Evolutionary conservation across 768 basidiomycete genomes (phyloP).

Genomic region (Cyclocybe aegerita): DNA sequence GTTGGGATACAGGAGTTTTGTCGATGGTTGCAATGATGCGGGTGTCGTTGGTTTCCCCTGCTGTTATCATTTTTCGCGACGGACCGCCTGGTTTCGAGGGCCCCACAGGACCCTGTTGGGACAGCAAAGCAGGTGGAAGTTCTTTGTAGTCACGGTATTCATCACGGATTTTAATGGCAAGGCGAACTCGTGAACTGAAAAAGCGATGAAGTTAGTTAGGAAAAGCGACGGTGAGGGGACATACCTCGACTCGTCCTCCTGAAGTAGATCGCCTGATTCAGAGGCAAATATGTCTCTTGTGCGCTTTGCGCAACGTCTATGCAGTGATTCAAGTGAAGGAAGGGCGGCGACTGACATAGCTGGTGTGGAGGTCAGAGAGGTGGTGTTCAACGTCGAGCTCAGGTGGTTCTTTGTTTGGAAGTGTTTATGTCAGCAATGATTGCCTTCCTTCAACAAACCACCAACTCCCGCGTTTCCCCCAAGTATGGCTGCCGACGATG

Average conservation of each 20-base stretch:
- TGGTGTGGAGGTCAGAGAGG: neutral
- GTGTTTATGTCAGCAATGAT: no score
- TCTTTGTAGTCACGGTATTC: conserved; percentile 88
- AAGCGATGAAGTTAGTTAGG: neutral
- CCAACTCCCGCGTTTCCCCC: no score
- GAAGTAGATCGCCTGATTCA: conserved; percentile 55
- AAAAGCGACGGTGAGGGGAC: conserved; percentile 12
- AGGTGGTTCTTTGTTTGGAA: neutral
- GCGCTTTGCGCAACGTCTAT: conserved; percentile 64
- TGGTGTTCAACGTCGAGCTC: neutral
- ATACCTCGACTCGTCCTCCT: conserved; percentile 75
- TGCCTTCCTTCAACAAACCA: no score
- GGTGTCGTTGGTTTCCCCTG: conserved; percentile 60
- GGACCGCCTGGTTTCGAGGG: conserved; percentile 61
- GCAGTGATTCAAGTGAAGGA: conserved; percentile 66
- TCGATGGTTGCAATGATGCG: conserved; percentile 75
- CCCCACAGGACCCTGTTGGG: conserved; percentile 80
- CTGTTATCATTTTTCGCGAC: conserved; percentile 66
- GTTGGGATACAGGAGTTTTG: conserved; percentile 63
- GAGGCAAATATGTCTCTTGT: conserved; percentile 71
- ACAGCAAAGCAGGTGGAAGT: conserved; percentile 75
- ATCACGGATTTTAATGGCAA: conserved; percentile 84
- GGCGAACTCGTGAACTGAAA: conserved; percentile 62
- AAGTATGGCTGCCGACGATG: no score
- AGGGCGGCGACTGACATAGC: conserved; percentile 43